These are phyloP conservation scores for Erythrophleum fordii DNA, from an alignment of 306 rosid species.

Conservation along the genomic window DNA sequence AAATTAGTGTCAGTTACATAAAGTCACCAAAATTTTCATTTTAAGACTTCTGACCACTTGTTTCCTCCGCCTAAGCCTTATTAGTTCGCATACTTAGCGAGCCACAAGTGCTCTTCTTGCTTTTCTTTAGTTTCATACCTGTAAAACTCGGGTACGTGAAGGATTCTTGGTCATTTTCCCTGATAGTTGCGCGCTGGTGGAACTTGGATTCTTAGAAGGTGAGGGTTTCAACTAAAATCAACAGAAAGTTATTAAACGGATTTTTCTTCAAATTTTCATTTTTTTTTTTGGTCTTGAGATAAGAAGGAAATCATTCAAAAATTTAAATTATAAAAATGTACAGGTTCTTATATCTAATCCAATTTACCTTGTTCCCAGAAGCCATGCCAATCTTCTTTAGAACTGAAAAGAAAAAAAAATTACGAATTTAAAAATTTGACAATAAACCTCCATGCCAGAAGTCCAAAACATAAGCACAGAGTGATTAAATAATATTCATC, in stretches of 20 bases:
- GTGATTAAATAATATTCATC: background rate
- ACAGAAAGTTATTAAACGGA: constrained; percentile 22
- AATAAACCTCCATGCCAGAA: constrained; percentile 4
- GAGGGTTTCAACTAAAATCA: constrained; percentile 58
- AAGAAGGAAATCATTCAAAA: constrained; percentile 6
- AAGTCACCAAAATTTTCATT: constrained; percentile 22
- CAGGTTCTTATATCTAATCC: constrained; percentile 16
- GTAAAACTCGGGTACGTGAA: constrained; percentile 54
- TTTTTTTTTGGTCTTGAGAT: background rate
- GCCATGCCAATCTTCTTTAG: constrained; percentile 45
- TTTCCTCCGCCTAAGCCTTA: constrained; percentile 3
- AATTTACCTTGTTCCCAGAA: constrained; percentile 72
- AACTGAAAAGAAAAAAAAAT: constrained; percentile 57
- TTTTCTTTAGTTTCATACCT: constrained; percentile 52
- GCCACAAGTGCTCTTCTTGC: constrained; percentile 19
- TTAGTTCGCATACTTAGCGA: constrained; percentile 13
- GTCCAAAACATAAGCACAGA: constrained; percentile 19
- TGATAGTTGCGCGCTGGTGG: constrained; percentile 51
- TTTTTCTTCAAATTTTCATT: constrained; percentile 28
- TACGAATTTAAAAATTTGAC: background rate
- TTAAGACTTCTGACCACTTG: constrained; percentile 10
- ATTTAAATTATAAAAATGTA: background rate
- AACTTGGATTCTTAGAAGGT: constrained; percentile 57
- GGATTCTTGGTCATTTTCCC: constrained; percentile 57
- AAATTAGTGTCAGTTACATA: constrained; percentile 28